Conservation (phyloP, 805 yeast genomes). For the Ogataea sp. region DNA sequence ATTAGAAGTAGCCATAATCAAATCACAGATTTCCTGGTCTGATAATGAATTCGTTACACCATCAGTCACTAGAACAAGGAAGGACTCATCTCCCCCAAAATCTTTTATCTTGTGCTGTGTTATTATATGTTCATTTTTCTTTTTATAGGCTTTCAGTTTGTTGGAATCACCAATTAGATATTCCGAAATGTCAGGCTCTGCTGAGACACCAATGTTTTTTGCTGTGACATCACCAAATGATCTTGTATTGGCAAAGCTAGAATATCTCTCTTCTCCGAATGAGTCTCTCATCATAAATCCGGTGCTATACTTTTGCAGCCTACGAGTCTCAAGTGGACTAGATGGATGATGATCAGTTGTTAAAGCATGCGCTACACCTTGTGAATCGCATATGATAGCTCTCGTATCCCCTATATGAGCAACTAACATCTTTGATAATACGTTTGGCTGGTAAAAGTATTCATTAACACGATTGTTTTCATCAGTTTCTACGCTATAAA, state of each 20-base stretch:
- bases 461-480: conserved; percentile 16
- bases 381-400: conserved; percentile 73
- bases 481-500: conserved; percentile 23
- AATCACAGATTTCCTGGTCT: conserved; percentile 89
- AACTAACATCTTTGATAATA: conserved; percentile 59
- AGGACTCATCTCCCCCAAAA: conserved; percentile 82
- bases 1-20: conserved; percentile 61
- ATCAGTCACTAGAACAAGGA: conserved; percentile 75
- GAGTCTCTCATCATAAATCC: conserved; percentile 74
- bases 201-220: conserved; percentile 76
- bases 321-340: conserved; percentile 64
- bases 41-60: conserved; percentile 76
- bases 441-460: conserved; percentile 57
- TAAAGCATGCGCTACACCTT: conserved; percentile 72
- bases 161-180: conserved; percentile 55
- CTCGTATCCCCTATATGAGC: conserved; percentile 94
- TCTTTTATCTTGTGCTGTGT: conserved; percentile 17
- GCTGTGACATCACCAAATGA: conserved; percentile 85
- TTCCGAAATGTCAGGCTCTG: conserved; percentile 85
- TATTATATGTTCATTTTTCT: conserved; percentile 12
- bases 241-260: conserved; percentile 82
- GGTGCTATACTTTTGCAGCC: conserved; percentile 59
- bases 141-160: conserved; percentile 26
- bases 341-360: conserved; percentile 85
- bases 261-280: conserved; percentile 83